phyloP scores from a whole-genome alignment of 2,329 filamentous ascomycete genomes.

The Talaromyces funiculosus region DNA sequence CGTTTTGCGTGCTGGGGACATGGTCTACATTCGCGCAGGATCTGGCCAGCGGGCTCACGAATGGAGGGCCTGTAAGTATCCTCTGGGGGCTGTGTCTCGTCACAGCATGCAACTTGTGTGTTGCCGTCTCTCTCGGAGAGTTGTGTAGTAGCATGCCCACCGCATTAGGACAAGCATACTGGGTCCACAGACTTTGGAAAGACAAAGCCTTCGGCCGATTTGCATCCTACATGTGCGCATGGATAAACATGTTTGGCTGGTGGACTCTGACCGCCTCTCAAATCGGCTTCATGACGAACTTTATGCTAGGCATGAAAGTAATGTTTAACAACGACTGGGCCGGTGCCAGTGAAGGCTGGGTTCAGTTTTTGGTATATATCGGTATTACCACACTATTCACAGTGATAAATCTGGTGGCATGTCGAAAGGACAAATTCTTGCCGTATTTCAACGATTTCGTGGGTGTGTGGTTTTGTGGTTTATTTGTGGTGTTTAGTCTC shows the following conservation, averaged over 20 bases:
- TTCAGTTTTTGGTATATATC: conserved; percentile 52
- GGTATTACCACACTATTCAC: conserved; percentile 47
- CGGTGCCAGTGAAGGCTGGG: conserved; percentile 45
- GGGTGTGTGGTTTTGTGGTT: conserved; percentile 47
- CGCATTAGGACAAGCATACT: conserved; percentile 56
- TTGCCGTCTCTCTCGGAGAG: conserved; percentile 53
- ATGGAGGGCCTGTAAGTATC: conserved; percentile 50
- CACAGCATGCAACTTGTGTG: conserved; percentile 48
- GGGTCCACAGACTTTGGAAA: conserved; percentile 44
- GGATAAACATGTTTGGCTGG: conserved; percentile 58
- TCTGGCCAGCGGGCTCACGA: conserved; percentile 48
- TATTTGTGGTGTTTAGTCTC: conserved; percentile 50
- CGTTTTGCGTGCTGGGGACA: conserved; percentile 54
- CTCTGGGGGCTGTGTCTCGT: conserved; percentile 54
- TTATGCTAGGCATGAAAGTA: conserved; percentile 53
- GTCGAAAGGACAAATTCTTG: conserved; percentile 44
- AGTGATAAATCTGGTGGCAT: conserved; percentile 48
- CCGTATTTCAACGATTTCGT: conserved; percentile 55
- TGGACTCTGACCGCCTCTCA: conserved; percentile 53
- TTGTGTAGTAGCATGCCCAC: conserved; percentile 56
- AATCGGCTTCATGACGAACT: conserved; percentile 54
- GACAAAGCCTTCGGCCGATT: conserved; percentile 42
- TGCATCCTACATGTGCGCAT: conserved; percentile 53
- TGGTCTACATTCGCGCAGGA: conserved; percentile 55
- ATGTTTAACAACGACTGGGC: conserved; percentile 48